Evolutionary conservation across 2,329 filamentous ascomycete species (phyloP).

Genomic region (Neonectria magnoliae): DNA sequence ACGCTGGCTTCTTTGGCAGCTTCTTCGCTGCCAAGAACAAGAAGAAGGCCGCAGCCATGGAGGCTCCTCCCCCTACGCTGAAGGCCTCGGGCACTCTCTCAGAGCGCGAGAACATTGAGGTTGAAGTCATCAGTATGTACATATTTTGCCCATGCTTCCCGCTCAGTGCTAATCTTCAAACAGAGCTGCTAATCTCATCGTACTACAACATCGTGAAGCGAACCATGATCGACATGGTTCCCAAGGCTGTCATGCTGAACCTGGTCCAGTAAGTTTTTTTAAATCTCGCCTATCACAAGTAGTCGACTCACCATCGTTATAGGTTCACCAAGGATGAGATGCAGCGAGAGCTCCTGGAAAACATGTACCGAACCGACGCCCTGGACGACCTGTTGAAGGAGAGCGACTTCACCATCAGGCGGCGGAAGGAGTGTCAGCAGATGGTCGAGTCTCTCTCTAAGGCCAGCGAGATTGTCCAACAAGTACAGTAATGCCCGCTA

Average conservation of each 20-base stretch:
- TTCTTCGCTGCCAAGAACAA: constrained; percentile 99
- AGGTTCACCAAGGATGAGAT: constrained; percentile 98
- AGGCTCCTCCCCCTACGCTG: constrained; percentile 88
- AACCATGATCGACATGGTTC: constrained; percentile 99
- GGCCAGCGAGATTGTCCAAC: constrained; percentile 95
- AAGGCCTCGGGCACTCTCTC: constrained; percentile 95
- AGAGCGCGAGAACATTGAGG: constrained; percentile 93
- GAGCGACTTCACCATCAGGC: constrained; percentile 93
- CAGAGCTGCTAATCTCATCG: constrained; percentile 92
- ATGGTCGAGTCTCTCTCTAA: constrained; percentile 95
- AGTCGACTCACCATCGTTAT: constrained; percentile 33
- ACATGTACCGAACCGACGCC: constrained; percentile 93
- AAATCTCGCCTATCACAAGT: neutral
- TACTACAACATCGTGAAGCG: constrained; percentile 99
- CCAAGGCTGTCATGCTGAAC: constrained; percentile 98
- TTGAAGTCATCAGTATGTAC: constrained; percentile 94
- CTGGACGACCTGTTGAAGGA: constrained; percentile 96
- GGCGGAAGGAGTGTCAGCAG: constrained; percentile 97
- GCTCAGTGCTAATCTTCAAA: constrained; percentile 24
- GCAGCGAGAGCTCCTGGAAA: constrained; percentile 95
- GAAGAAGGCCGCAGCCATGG: constrained; percentile 99
- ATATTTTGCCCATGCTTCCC: neutral
- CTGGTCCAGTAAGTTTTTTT: constrained; percentile 82
- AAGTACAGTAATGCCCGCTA: constrained; percentile 64
- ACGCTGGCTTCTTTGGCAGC: constrained; percentile 92